Evolutionary conservation across 768 basidiomycete species (phyloP), one percentile per base, ranked within the genome.

Genomic region (Calocera viscosa): DNA sequence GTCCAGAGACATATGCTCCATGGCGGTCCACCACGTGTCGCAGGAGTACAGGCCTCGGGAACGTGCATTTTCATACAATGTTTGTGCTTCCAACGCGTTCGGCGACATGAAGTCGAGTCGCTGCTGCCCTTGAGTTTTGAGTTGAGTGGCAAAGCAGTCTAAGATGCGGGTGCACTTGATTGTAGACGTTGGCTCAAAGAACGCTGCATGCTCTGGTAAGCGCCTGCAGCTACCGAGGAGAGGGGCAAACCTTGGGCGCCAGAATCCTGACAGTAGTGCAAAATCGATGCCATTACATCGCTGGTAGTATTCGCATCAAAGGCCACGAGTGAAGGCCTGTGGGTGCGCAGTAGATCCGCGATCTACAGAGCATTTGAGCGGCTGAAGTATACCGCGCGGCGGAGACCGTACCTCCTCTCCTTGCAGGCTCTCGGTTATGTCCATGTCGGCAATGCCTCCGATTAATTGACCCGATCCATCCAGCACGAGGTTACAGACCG

Each of bases 171-270:
- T 78, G 0, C 90, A 86, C 77, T 98, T 98, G 49, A 82, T 77
- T n/a, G 88, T 81, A 0, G 94, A 96, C 0, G 96, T 98, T 0
- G 96, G 95, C 76, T 99, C 96, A 74, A 90, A 93, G 74, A 94
- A 87, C 16, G 84, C 91, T 92, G 68, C 22, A 67, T 30, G 33
- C 35, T 67, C 63, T 38, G 5, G 67, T 67, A 49, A 34, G 40
- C 41, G 67, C 67, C 38, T 47, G 63, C n/a, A 19, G 40, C 10
- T 12, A 16, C 63, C 40, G 16, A 41, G 65, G 39, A 28, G 69
- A 63, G 77, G 11, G 47, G 32, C 12, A 43, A 60, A 1, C 67
- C 84, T 70, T 70, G 76, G 39, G 88, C 84, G 2, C 75, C 71
- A 53, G 77, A 73, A 38, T 77, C 71, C 40, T 75, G 71, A 73